Conservation (phyloP, 306 rosid genomes). For the Oemleria cerasiformis region DNA sequence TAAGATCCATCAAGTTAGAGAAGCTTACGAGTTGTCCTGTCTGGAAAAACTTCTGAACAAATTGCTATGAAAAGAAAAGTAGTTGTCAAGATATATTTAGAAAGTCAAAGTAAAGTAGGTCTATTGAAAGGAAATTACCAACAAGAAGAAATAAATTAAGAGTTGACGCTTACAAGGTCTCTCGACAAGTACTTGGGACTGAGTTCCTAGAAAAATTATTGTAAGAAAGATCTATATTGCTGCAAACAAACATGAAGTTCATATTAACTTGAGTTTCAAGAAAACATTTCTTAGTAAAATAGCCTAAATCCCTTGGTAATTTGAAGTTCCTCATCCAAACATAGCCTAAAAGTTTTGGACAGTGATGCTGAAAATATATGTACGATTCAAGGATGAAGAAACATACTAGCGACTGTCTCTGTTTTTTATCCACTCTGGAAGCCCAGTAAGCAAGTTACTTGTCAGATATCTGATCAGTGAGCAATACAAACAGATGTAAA, state of each 20-base stretch:
- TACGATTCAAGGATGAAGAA: background rate
- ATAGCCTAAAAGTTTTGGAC: background rate
- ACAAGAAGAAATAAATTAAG: background rate
- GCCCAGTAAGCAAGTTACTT: constrained; percentile 25
- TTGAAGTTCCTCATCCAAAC: no score
- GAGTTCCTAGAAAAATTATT: constrained; percentile 19
- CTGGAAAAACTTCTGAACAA: constrained; percentile 15
- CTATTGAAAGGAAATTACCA: background rate
- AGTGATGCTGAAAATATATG: background rate
- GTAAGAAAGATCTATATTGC: constrained; percentile 25
- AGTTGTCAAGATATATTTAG: background rate
- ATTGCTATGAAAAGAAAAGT: constrained; percentile 12
- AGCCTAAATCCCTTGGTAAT: no score
- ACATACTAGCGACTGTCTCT: constrained; percentile 18
- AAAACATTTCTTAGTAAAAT: background rate
- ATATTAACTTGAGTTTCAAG: background rate
- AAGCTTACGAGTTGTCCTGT: constrained; percentile 12
- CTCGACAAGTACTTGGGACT: constrained; percentile 8
- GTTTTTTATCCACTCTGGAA: constrained; percentile 20
- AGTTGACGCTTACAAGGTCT: constrained; percentile 13
- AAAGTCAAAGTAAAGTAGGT: background rate
- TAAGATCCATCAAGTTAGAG: constrained; percentile 4
- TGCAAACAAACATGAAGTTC: constrained; percentile 11
- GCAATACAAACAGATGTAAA: background rate
- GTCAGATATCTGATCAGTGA: constrained; percentile 19